A percentile compares a stretch with the other conserved stretches of the same genome.
Conservation (phyloP, 495 filamentous ascomycete genomes). For the Daldinia concentrica region DNA sequence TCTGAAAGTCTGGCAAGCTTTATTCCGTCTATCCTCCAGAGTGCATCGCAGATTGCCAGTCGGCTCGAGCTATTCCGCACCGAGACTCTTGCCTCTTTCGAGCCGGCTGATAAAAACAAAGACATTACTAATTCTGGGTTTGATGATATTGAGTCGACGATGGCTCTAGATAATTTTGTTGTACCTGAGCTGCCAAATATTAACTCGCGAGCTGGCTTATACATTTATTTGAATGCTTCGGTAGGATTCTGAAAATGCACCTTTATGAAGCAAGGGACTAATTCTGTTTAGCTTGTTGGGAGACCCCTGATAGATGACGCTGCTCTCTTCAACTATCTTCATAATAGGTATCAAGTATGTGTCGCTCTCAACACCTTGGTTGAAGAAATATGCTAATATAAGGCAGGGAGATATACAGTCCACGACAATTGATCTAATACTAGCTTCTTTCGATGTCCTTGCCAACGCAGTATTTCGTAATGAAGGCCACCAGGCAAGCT, state of each 20-base stretch:
- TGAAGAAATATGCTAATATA: conserved; percentile 19
- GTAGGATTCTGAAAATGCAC: conserved; percentile 55
- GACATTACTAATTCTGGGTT: conserved; percentile 56
- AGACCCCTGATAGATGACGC: conserved; percentile 85
- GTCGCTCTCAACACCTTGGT: conserved; percentile 16
- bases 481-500: conserved; percentile 74
- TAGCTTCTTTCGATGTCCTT: conserved; percentile 87
- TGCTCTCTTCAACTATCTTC: conserved; percentile 78
- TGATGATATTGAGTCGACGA: conserved; percentile 57
- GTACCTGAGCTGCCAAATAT: conserved; percentile 72
- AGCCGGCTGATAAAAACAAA: conserved; percentile 58
- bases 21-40: conserved; percentile 62
- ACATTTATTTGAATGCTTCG: conserved; percentile 88
- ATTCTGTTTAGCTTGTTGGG: conserved; percentile 71
- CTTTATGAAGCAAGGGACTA: conserved; percentile 40
- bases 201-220: conserved; percentile 88
- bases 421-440: conserved; percentile 81
- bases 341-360: conserved; percentile 78
- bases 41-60: conserved; percentile 57
- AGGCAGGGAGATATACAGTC: conserved; percentile 74
- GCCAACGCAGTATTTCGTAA: conserved; percentile 85
- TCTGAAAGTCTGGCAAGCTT: conserved; percentile 60
- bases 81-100: conserved; percentile 56
- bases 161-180: conserved; percentile 62
- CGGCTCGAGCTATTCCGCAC: conserved; percentile 63